These are phyloP conservation scores for Akanthomyces muscarius DNA, from an alignment of 2,329 filamentous ascomycete genomes.

Conservation along the genomic window DNA sequence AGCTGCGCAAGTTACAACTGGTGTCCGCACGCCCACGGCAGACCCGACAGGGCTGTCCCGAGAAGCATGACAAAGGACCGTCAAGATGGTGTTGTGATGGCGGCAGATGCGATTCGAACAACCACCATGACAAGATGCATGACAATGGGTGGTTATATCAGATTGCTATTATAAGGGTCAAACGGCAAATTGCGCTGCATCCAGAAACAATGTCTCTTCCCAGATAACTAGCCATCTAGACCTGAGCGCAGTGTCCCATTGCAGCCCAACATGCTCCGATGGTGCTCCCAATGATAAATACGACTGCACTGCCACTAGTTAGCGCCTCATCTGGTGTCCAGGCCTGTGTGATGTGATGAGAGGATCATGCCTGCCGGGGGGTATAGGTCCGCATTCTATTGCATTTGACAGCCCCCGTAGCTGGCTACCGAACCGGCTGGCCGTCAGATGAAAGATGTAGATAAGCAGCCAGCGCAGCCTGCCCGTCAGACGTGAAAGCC, in stretches of 20 bases:
- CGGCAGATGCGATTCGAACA: constrained; percentile 1
- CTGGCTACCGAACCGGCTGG: background rate
- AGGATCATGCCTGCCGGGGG: too few species aligned
- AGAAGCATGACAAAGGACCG: background rate
- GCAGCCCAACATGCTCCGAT: constrained; percentile 8
- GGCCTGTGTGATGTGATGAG: background rate
- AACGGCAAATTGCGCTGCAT: constrained; percentile 1
- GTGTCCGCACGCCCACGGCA: background rate
- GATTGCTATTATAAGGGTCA: background rate
- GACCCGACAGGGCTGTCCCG: constrained; percentile 1
- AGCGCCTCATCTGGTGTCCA: background rate
- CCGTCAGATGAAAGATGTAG: background rate
- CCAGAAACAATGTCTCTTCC: background rate
- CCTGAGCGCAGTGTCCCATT: background rate
- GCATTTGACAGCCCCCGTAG: background rate
- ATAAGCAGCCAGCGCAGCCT: background rate
- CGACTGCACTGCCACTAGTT: background rate
- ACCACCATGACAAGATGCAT: background rate
- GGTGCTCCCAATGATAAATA: background rate
- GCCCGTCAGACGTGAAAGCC: background rate
- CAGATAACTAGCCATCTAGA: background rate
- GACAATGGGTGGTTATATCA: background rate
- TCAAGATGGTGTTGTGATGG: background rate
- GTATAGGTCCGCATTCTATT: background rate
- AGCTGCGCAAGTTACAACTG: background rate